Base-by-base conservation (phyloP, 2,329 filamentous ascomycete genomes). In the Ilyonectria sp. region DNA sequence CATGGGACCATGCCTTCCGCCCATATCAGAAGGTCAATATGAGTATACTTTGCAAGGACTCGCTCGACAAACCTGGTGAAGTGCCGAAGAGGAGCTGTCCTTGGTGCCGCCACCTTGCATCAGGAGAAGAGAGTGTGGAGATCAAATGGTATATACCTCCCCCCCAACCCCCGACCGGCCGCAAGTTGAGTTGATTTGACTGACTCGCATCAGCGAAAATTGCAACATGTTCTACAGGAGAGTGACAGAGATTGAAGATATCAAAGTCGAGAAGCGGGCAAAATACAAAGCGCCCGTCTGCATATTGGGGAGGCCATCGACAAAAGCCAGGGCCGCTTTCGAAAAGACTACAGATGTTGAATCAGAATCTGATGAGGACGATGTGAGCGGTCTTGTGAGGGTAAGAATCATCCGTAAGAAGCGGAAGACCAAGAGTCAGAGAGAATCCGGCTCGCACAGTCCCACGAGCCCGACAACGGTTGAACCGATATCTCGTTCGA, bases 11-110 rank as follows among this genome's bases (percentile, higher is more conserved):
- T 5, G 54, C 54, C 1, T 57, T 57, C 29, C 23, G 54, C 17
- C 54, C 54, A 3, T 47, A 47, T 17, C 54, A 57, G 19, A 57
- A 33, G 21, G 54, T 47, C 17, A 57, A 57, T 4, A 57, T 57
- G 37, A 57, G 54, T 17, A 57, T 57, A 6, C 26, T 57, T 57
- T 57, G 54, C 15, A 57, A 47, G 31, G 37, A 47, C n/a, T 19
- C 26, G 21, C 15, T 15, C 21, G n/a, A 9, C 1, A 8, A 5
- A n/a, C 17, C 6, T 19, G 23, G 17, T 21, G 1, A 4, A 2
- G 17, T 21, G 33, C 35, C 4, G 26, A n/a, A 9, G 15, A 57
- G 31, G 17, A 35, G 54, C n/a, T 57, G 54, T 17, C 54, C 54
- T 8, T 57, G 23, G 54, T 57, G 54, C 13, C 37, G 35, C 11